Evolutionary conservation across 2,329 filamentous ascomycete genomes (phyloP).

Genomic region (Thelonectria blattea): DNA sequence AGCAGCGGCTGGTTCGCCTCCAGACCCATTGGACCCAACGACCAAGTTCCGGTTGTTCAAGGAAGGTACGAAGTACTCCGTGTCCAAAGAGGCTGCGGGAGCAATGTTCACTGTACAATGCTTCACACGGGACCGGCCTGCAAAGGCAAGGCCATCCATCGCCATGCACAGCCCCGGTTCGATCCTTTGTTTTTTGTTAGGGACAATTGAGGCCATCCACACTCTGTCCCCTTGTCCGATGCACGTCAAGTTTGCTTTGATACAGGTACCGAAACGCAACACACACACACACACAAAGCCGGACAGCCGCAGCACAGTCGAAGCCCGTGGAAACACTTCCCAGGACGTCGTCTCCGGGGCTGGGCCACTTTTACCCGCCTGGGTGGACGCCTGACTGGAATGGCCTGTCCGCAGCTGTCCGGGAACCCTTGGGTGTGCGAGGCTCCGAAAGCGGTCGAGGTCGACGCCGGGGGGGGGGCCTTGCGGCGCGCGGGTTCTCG

Average conservation of each 20-base stretch:
- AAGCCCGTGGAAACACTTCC: conserved; percentile 32
- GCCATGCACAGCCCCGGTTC: conserved; percentile 8
- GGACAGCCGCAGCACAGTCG: conserved; percentile 19
- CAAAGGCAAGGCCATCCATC: conserved; percentile 6
- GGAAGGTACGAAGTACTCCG: conserved; percentile 2
- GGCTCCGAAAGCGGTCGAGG: conserved; percentile 41
- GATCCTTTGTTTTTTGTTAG: background rate
- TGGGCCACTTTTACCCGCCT: conserved; percentile 39
- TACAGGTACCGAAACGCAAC: too few species aligned
- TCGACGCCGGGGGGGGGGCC: conserved; percentile 4
- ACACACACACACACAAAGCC: background rate
- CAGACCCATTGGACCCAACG: conserved; percentile 11
- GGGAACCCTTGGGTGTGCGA: conserved; percentile 26
- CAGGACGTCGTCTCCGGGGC: conserved; percentile 20
- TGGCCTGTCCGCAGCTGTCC: conserved; percentile 22
- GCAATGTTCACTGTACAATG: conserved; percentile 2
- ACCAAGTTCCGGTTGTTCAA: conserved; percentile 5
- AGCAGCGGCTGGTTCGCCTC: conserved; percentile 38
- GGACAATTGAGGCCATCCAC: background rate
- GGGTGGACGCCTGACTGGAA: conserved; percentile 30
- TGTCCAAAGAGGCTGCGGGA: conserved; percentile 5
- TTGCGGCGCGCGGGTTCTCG: background rate
- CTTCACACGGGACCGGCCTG: conserved; percentile 20
- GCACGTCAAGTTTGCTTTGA: background rate
- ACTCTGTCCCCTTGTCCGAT: conserved; percentile 6